These are phyloP conservation scores for Gyrodon lividus DNA, from an alignment of 768 basidiomycete genomes.

Conservation along the genomic window DNA sequence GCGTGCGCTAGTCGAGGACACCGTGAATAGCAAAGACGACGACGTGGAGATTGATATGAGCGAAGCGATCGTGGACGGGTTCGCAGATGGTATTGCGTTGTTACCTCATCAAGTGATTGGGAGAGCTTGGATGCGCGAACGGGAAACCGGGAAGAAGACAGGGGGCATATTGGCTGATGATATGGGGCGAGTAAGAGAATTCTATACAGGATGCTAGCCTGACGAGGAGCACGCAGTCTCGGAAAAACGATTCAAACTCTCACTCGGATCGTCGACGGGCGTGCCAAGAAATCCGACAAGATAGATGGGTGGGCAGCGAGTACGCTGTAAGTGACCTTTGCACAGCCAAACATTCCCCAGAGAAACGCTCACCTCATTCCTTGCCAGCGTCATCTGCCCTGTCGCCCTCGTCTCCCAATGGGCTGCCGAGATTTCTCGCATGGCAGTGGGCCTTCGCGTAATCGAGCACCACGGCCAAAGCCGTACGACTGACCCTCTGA, in stretches of 20 bases:
- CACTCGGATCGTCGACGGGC: slow-evolving; percentile 81
- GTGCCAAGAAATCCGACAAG: slow-evolving; percentile 65
- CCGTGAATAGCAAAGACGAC: slow-evolving; percentile 54
- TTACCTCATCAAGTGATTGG: slow-evolving; percentile 89
- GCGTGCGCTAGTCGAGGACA: slow-evolving; percentile 71
- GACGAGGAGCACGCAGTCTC: slow-evolving; percentile 43
- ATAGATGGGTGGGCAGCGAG: slow-evolving; percentile 68
- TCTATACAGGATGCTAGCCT: background rate
- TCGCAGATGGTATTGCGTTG: slow-evolving; percentile 64
- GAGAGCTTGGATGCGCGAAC: slow-evolving; percentile 81
- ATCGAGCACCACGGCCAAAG: slow-evolving; percentile 80
- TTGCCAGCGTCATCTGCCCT: slow-evolving; percentile 77
- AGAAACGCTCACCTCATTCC: background rate
- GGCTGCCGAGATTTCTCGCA: slow-evolving; percentile 79
- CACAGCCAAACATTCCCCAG: background rate
- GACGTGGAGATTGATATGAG: slow-evolving; percentile 50
- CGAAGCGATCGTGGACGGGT: slow-evolving; percentile 74
- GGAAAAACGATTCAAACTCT: slow-evolving; percentile 93
- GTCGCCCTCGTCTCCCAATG: slow-evolving; percentile 88
- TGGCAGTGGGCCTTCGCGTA: slow-evolving; percentile 65
- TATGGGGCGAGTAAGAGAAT: slow-evolving; percentile 61
- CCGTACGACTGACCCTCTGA: slow-evolving; percentile 63
- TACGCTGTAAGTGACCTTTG: slow-evolving; percentile 55
- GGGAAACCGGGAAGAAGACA: slow-evolving; percentile 73
- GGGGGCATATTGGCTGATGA: slow-evolving; percentile 94